Conservation (phyloP, 352 stramenopile genomes). For the Phytopythium oedochilum region DNA sequence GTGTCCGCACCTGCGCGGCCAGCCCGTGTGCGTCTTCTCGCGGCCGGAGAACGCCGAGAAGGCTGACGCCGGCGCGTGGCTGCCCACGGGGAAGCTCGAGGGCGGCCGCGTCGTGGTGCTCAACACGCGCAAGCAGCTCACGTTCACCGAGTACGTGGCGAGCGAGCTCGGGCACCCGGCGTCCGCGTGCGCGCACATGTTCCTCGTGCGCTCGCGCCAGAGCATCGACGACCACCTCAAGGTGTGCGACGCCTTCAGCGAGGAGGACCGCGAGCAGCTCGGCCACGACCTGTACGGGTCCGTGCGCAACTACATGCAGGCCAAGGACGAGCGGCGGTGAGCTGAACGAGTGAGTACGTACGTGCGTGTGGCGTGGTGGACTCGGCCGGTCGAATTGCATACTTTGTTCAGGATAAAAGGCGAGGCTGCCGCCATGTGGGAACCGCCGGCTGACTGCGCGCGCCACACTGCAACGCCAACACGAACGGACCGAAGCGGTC, state of each 20-base stretch:
- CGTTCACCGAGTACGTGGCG: constrained; percentile 59
- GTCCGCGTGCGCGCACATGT: constrained; percentile 69
- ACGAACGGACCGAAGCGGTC: background rate
- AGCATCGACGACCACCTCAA: constrained; percentile 72
- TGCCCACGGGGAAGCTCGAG: constrained; percentile 45
- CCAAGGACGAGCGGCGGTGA: constrained; percentile 8
- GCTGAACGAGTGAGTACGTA: background rate
- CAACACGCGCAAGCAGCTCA: constrained; percentile 38
- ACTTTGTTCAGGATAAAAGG: background rate
- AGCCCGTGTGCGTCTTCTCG: constrained; percentile 48
- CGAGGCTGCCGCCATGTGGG: background rate
- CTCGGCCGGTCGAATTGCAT: background rate
- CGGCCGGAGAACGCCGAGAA: constrained; percentile 8
- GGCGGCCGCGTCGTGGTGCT: constrained; percentile 51
- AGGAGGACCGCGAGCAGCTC: constrained; percentile 40
- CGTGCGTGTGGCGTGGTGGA: background rate
- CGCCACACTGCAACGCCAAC: background rate
- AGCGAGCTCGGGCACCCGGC: constrained; percentile 32
- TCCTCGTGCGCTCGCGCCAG: constrained; percentile 41
- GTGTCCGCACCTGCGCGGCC: constrained; percentile 59
- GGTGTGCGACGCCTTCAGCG: constrained; percentile 61
- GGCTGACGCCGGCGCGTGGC: constrained; percentile 19
- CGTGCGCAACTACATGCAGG: constrained; percentile 26
- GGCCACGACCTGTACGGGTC: constrained; percentile 23
- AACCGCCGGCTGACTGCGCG: too few relatives aligned